Evolutionary conservation across 805 yeast species (phyloP).

Genomic region (Starmerella floris): DNA sequence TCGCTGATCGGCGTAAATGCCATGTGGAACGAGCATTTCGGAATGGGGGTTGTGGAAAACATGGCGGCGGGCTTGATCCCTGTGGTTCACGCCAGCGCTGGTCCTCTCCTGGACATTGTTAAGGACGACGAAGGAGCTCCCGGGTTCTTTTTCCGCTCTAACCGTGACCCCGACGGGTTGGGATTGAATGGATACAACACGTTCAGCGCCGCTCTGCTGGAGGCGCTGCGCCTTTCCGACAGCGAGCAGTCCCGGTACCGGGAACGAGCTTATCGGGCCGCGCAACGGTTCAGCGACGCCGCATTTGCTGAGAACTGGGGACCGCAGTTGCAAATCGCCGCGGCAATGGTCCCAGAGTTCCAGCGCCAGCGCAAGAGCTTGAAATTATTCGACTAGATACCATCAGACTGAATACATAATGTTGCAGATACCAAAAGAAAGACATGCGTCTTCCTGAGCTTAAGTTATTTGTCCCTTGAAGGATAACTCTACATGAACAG

Average conservation of each 20-base stretch:
- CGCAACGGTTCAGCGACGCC: slow-evolving; percentile 48
- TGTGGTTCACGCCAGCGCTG: slow-evolving; percentile 86
- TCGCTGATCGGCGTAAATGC: slow-evolving; percentile 76
- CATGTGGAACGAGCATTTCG: slow-evolving; percentile 99
- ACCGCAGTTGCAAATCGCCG: slow-evolving; percentile 4
- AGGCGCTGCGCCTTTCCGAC: slow-evolving; percentile 32
- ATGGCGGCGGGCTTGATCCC: slow-evolving; percentile 77
- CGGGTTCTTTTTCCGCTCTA: slow-evolving; percentile 69
- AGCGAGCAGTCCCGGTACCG: slow-evolving; percentile 34
- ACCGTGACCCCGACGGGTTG: slow-evolving; percentile 52
- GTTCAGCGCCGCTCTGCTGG: slow-evolving; percentile 38
- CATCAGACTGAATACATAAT: not conserved
- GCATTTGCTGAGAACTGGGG: slow-evolving; percentile 46
- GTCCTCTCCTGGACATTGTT: slow-evolving; percentile 82
- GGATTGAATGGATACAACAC: slow-evolving; percentile 30
- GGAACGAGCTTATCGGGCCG: slow-evolving; percentile 30
- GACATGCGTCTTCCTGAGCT: too few species aligned
- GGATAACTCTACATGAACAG: too few species aligned
- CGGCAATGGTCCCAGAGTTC: slow-evolving; percentile 4
- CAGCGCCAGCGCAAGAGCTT: slow-evolving; percentile 7
- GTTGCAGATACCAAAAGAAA: too few species aligned
- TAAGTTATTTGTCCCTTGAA: too few species aligned
- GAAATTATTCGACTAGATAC: slow-evolving; percentile 12
- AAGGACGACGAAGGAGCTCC: slow-evolving; percentile 37
- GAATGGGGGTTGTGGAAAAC: slow-evolving; percentile 92